A percentile compares a stretch with the other conserved stretches of the same genome.
Evolutionary conservation across 2,329 filamentous ascomycete species (phyloP).

Genomic region (Fusarium mangiferae): DNA sequence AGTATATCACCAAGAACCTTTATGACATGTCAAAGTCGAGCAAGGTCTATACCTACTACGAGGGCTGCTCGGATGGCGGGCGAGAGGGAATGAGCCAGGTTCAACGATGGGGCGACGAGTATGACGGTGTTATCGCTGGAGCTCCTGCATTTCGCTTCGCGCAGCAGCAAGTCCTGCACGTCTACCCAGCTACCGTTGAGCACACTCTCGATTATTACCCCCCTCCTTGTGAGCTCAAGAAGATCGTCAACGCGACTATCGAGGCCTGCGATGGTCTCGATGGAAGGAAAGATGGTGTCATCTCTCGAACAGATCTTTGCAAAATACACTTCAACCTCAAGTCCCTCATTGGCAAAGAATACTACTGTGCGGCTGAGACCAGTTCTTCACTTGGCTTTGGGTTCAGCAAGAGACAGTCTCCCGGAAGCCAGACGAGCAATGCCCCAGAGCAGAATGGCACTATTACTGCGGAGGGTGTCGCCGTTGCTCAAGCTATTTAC

Average conservation of each 20-base stretch:
- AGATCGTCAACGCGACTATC: slow-evolving; percentile 23
- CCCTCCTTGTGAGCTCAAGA: not conserved
- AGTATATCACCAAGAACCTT: slow-evolving; percentile 32
- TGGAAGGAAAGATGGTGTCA: not conserved
- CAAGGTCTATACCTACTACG: slow-evolving; percentile 62
- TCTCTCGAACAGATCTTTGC: slow-evolving; percentile 8
- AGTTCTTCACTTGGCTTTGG: slow-evolving; percentile 7
- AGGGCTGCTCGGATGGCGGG: slow-evolving; percentile 59
- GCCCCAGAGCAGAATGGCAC: not conserved
- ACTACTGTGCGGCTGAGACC: slow-evolving; percentile 2
- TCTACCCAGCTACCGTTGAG: not conserved
- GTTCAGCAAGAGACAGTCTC: slow-evolving; percentile 1
- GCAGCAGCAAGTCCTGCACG: not conserved
- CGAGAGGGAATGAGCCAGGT: slow-evolving; percentile 54
- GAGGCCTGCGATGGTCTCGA: slow-evolving; percentile 8
- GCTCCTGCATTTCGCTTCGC: slow-evolving; percentile 39
- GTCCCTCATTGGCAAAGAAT: not conserved
- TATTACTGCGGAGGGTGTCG: not conserved
- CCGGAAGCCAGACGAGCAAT: not conserved
- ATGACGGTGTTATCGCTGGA: slow-evolving; percentile 30
- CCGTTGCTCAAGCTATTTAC: not conserved
- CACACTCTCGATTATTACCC: not conserved
- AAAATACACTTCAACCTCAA: slow-evolving; percentile 6
- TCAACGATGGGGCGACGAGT: slow-evolving; percentile 31
- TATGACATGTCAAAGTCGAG: not conserved